Evolutionary conservation across 1,139 yeast genomes (phyloP), one percentile per base, ranked within the genome.

Genomic region (Hansenula lynferdii): DNA sequence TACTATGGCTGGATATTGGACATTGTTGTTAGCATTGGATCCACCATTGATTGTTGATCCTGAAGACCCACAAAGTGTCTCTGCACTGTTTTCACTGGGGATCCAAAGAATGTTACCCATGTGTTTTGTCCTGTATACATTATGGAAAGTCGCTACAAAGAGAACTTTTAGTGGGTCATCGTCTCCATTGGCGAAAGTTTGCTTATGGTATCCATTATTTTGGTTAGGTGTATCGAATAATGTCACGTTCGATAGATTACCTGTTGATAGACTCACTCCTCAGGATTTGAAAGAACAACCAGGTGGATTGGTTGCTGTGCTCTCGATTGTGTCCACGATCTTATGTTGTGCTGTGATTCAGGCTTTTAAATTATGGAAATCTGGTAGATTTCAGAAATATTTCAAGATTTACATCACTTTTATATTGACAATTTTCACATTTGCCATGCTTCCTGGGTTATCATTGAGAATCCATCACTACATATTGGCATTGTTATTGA

Each of bases 211-310:
- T 46, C 84, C 90, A 0, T 68, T 82, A 6, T 84, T 85, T 53
- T 87, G 96, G 95, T 53, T 85, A 3, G 96, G 97, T 1, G 72
- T 85, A 30, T 68, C 89, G 52, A 90, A 90, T 56, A 89, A 89
- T 58, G 73, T 86, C 52, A 87, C 96, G 0, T 89, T 90, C 61
- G 97, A 87, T 53, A 65, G 90, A 44, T 63, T 92, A 16, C 96
- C 97, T 0, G 80, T 90, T 11, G 97, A 92, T 55, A 67, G 98
- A 42, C 66, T 92, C 34, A 84, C 94, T 0, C 52, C 77, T 3
- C 62, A 67, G 8, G 97, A 90, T 56, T 65, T 92, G 28, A 75
- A 70, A 46, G 72, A 74, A 27, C 90, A 83, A 58, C 79, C 90
- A 0, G 96, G 96, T 0, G 89, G 95, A 0, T 57, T 85, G 39